phyloP scores from a whole-genome alignment of 2,329 filamentous ascomycete genomes.

The Fusarium armeniacum region DNA sequence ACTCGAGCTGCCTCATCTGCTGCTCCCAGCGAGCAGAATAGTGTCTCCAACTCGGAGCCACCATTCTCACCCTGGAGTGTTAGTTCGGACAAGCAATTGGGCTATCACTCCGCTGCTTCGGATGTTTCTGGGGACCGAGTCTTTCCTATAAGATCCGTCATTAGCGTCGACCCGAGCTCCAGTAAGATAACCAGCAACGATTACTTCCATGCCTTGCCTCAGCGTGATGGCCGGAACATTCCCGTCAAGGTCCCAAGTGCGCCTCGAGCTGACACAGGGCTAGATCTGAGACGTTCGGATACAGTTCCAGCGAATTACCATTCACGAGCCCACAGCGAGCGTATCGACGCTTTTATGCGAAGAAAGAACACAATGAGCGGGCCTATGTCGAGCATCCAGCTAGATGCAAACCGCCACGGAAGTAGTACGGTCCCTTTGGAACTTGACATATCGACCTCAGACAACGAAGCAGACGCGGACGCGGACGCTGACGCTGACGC shows the following conservation, averaged over 20 bases:
- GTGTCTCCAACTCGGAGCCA: constrained; percentile 38
- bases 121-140: constrained; percentile 70
- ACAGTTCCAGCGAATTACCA: constrained; percentile 45
- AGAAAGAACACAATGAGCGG: constrained; percentile 56
- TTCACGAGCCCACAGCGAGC: constrained; percentile 39
- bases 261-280: constrained; percentile 50
- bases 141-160: constrained; percentile 85
- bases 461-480: constrained; percentile 41
- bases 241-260: constrained; percentile 50
- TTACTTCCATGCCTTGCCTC: constrained; percentile 55
- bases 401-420: constrained; percentile 60
- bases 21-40: constrained; percentile 42
- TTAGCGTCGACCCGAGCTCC: constrained; percentile 74
- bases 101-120: constrained; percentile 52
- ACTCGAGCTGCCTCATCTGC: constrained; percentile 34
- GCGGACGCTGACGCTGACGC: not conserved
- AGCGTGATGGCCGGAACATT: constrained; percentile 53
- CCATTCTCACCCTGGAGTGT: constrained; percentile 60
- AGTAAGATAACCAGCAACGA: constrained; percentile 58
- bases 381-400: constrained; percentile 61
- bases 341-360: constrained; percentile 41
- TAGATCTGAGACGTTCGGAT: constrained; percentile 50
- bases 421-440: constrained; percentile 53
- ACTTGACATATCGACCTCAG: constrained; percentile 53
- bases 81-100: constrained; percentile 58